Conservation (phyloP, 305 asterid species). For the Fraxinus platypoda region DNA sequence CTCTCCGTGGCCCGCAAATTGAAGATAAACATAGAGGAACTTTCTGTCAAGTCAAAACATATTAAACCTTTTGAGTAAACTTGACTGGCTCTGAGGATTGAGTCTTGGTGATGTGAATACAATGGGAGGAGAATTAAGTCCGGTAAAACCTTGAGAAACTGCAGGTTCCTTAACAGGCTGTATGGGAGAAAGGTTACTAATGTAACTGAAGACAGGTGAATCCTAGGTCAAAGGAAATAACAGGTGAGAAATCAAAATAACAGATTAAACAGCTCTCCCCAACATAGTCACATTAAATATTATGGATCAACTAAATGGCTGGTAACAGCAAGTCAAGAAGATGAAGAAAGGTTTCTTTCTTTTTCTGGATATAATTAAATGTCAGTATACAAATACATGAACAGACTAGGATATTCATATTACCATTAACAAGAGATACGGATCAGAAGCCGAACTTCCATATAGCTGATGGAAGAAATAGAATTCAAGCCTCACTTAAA, state of each 20-base stretch:
- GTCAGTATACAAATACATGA: not conserved
- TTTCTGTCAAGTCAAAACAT: conserved; percentile 7
- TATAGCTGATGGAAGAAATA: not conserved
- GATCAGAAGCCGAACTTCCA: not conserved
- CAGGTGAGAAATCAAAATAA: conserved; percentile 6
- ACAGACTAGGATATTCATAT: not conserved
- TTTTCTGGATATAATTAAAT: not conserved
- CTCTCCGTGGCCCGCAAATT: not conserved
- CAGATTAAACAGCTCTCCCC: conserved; percentile 11
- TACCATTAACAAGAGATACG: not conserved
- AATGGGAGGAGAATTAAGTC: conserved; percentile 47
- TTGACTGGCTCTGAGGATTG: conserved; percentile 34
- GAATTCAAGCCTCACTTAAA: not conserved
- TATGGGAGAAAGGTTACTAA: conserved; percentile 71
- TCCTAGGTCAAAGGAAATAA: conserved; percentile 44
- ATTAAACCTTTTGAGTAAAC: conserved; percentile 42
- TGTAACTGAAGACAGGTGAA: conserved; percentile 51
- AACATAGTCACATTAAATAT: conserved; percentile 3
- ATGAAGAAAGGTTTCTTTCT: not conserved
- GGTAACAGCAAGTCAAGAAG: not conserved
- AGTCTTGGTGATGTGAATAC: conserved; percentile 45
- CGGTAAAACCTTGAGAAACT: conserved; percentile 50
- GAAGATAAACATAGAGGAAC: conserved; percentile 1
- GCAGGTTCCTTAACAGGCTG: conserved; percentile 45
- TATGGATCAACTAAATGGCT: not conserved